phyloP scores from a whole-genome alignment of 1,139 yeast species.

The Arxiozyma heterogenica region DNA sequence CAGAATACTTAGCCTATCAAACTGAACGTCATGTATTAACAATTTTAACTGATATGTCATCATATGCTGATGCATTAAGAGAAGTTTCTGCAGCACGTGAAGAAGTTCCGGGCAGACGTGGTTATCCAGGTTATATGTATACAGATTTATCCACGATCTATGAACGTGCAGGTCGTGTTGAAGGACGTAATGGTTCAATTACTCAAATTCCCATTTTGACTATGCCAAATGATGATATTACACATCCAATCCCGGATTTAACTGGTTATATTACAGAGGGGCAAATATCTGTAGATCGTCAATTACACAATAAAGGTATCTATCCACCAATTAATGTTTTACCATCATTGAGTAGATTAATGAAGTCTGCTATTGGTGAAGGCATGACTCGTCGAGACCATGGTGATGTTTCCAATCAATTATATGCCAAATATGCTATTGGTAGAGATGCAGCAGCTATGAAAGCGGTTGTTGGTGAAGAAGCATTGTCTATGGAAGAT shows the following conservation, averaged over 20 bases:
- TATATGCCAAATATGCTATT: conserved; percentile 97
- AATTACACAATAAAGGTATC: conserved; percentile 87
- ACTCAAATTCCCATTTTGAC: conserved; percentile 98
- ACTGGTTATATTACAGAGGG: conserved; percentile 99
- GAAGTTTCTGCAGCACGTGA: conserved; percentile 99
- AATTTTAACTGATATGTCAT: conserved; percentile 96
- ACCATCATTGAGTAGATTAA: conserved; percentile 93
- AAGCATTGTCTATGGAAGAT: conserved; percentile 95
- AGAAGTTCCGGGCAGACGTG: conserved; percentile 99
- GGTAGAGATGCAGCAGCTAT: conserved; percentile 99
- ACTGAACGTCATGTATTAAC: conserved; percentile 98
- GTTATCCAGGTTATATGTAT: conserved; percentile 99
- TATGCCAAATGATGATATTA: conserved; percentile 99
- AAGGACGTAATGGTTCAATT: conserved; percentile 98
- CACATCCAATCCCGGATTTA: conserved; percentile 99
- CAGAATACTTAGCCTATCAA: conserved; percentile 96
- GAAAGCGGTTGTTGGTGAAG: conserved; percentile 99
- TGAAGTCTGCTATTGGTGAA: conserved; percentile 99
- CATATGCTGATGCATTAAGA: conserved; percentile 98
- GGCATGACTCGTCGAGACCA: conserved; percentile 99
- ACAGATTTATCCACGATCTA: conserved; percentile 97
- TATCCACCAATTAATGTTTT: conserved; percentile 98
- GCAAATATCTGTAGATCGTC: conserved; percentile 95
- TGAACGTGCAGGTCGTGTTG: conserved; percentile 99
- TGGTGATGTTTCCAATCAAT: conserved; percentile 97